Conservation (phyloP, 139 green algal genomes). For the Protoeuglena noctilucae region DNA sequence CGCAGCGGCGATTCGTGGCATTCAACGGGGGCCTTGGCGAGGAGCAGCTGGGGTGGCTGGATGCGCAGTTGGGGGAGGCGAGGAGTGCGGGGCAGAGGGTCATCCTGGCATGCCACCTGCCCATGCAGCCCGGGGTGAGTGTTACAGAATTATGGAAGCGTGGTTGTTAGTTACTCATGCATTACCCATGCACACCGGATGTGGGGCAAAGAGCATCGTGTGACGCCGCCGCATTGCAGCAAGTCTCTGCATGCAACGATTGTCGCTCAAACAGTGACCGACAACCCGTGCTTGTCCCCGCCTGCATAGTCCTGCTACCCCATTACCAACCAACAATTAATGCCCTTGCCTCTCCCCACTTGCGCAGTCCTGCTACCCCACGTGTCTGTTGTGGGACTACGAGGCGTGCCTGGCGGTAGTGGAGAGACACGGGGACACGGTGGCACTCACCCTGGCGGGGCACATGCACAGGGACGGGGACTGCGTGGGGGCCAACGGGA, state of each 20-base stretch:
- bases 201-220: background rate
- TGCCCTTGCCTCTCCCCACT: constrained; percentile 1
- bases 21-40: constrained; percentile 18
- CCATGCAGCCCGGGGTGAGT: constrained; percentile 4
- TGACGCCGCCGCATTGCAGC: constrained; percentile 6
- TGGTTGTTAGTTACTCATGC: too few species aligned
- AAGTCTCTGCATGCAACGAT: too few species aligned
- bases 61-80: constrained; percentile 4
- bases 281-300: too few species aligned
- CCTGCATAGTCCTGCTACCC: background rate
- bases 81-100: background rate
- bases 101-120: constrained; percentile 3
- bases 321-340: background rate
- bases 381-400: background rate
- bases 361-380: background rate
- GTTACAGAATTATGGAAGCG: too few species aligned
- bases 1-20: constrained; percentile 17
- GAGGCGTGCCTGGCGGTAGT: constrained; percentile 4
- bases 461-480: too few species aligned
- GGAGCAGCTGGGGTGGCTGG: constrained; percentile 16
- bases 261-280: too few species aligned
- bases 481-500: too few species aligned
- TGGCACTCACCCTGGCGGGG: constrained; percentile 12
- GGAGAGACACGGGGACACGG: constrained; percentile 14
- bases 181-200: constrained; percentile 13